Percentiles rank a stretch among this genome's conserved stretches.
These are phyloP conservation scores for Bruguiera parviflora DNA, from an alignment of 345 rosid genomes.

Conservation along the genomic window DNA sequence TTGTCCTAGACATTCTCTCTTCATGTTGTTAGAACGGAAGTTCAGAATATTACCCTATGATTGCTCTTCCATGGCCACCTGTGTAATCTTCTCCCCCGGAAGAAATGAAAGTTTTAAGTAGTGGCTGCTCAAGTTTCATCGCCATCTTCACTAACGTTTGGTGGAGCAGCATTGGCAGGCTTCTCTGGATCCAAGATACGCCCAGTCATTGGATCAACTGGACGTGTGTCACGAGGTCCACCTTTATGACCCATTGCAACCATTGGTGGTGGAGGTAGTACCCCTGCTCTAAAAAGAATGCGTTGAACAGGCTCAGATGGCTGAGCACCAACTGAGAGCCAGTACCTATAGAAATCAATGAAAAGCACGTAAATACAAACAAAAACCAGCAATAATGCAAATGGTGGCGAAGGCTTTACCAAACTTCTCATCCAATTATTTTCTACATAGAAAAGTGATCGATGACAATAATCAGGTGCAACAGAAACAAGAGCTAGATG, in stretches of 20 bases:
- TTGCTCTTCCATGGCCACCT: no score
- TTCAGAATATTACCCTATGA: not conserved
- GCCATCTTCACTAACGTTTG: conserved; percentile 10
- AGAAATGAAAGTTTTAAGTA: conserved; percentile 1
- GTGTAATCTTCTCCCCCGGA: not conserved
- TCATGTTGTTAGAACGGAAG: not conserved
- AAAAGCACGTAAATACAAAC: not conserved
- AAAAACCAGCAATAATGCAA: not conserved
- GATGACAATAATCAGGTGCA: no score
- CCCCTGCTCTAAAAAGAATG: conserved; percentile 76
- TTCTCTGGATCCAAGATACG: conserved; percentile 41
- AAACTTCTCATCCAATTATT: no score
- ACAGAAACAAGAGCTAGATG: no score
- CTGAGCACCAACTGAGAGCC: conserved; percentile 97
- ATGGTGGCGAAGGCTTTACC: no score
- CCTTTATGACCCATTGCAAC: conserved; percentile 84
- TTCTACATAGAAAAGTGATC: no score
- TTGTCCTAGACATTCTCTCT: not conserved
- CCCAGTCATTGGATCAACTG: conserved; percentile 79
- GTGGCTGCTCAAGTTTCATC: conserved; percentile 3
- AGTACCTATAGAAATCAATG: conserved; percentile 51
- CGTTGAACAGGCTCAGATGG: conserved; percentile 81
- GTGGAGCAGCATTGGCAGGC: conserved; percentile 17
- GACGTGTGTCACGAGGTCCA: conserved; percentile 61
- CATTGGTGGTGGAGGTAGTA: conserved; percentile 91